Percentiles rank a stretch among this genome's conserved stretches.
Conservation (phyloP, 495 filamentous ascomycete species). For the Ramalina intermedia region DNA sequence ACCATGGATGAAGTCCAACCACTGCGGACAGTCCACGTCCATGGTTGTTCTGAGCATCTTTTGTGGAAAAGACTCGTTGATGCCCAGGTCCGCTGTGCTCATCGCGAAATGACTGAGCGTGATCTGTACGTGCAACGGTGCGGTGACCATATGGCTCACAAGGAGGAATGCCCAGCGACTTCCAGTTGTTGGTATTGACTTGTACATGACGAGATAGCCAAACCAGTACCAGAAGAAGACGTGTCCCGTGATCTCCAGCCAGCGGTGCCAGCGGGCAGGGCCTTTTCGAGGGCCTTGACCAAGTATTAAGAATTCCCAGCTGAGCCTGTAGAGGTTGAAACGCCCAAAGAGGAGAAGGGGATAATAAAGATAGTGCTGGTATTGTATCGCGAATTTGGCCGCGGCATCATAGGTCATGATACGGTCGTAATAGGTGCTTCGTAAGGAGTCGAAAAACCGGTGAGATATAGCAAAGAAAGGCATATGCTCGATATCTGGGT, state of each 20-base stretch:
- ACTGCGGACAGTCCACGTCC: constrained; percentile 90
- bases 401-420: constrained; percentile 71
- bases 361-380: constrained; percentile 81
- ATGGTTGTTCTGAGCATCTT: constrained; percentile 96
- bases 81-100: constrained; percentile 81
- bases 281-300: constrained; percentile 71
- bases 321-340: constrained; percentile 83
- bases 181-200: constrained; percentile 53
- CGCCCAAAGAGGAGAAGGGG: constrained; percentile 70
- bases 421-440: constrained; percentile 79
- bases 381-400: constrained; percentile 53
- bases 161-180: constrained; percentile 63
- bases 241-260: constrained; percentile 69
- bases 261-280: constrained; percentile 77
- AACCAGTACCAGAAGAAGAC: constrained; percentile 93
- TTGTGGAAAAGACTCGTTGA: constrained; percentile 83
- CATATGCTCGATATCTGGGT: constrained; percentile 94
- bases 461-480: constrained; percentile 91
- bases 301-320: constrained; percentile 64
- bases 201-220: constrained; percentile 72
- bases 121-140: constrained; percentile 87
- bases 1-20: constrained; percentile 94
- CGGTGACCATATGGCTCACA: constrained; percentile 75
- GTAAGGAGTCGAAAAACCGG: constrained; percentile 59
- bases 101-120: constrained; percentile 95